Evolutionary conservation across 352 stramenopile genomes (phyloP).

Genomic region (Plasmopara viticola): DNA sequence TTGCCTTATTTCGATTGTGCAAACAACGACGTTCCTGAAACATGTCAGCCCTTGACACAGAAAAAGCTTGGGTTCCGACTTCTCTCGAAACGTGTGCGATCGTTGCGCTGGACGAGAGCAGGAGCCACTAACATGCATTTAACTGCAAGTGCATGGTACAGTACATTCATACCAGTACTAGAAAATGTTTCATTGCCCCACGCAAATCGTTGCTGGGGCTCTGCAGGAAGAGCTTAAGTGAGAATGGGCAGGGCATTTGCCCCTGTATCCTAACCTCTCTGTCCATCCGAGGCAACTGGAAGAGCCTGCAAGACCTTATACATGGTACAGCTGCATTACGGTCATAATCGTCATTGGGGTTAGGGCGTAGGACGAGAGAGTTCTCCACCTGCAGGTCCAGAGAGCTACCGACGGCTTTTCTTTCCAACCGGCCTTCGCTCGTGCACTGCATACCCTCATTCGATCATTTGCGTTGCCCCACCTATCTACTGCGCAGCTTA

Average conservation of each 20-base stretch:
- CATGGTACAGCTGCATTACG: background rate
- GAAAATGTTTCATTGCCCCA: too few relatives aligned
- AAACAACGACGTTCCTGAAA: slow-evolving; percentile 1
- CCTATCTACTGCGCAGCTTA: background rate
- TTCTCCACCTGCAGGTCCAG: slow-evolving; percentile 17
- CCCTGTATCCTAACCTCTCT: too few relatives aligned
- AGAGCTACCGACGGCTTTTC: slow-evolving; percentile 22
- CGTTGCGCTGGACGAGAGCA: slow-evolving; percentile 1
- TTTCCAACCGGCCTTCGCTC: slow-evolving; percentile 23
- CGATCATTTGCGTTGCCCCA: slow-evolving; percentile 24
- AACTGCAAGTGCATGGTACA: background rate
- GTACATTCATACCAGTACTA: background rate
- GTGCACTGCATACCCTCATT: slow-evolving; percentile 31
- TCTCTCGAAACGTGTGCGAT: too few relatives aligned
- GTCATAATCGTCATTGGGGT: slow-evolving; percentile 16
- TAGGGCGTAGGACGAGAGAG: background rate
- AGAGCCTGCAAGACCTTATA: too few relatives aligned
- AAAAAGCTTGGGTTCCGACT: background rate
- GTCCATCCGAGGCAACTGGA: too few relatives aligned
- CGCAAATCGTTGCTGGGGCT: background rate
- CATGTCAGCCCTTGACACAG: slow-evolving; percentile 4
- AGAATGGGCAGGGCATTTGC: too few relatives aligned
- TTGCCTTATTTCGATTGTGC: background rate
- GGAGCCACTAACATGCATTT: background rate
- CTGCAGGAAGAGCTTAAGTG: background rate